Conservation (phyloP, 345 rosid genomes). For the Syzygium aqueum region DNA sequence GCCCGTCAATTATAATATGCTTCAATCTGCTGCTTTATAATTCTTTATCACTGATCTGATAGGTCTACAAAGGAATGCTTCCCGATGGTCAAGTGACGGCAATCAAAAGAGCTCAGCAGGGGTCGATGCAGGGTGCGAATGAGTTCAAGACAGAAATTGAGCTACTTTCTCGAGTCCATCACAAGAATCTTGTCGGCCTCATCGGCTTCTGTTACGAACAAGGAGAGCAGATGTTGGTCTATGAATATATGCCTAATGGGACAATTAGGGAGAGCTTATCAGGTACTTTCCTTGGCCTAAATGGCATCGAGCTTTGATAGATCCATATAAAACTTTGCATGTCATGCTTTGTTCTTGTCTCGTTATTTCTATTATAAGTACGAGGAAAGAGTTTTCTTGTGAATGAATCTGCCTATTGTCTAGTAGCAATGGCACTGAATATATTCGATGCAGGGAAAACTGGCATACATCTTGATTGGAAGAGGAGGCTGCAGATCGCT, state of each 20-base stretch:
- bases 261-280: constrained; percentile 71
- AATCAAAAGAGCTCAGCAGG: constrained; percentile 93
- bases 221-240: constrained; percentile 91
- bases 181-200: constrained; percentile 86
- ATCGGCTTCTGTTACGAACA: constrained; percentile 90
- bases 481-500: constrained; percentile 69
- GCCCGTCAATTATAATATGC: neutral
- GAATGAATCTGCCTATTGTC: neutral
- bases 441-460: constrained; percentile 40
- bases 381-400: neutral
- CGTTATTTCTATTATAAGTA: neutral
- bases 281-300: constrained; percentile 19
- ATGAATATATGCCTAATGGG: constrained; percentile 87
- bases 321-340: neutral
- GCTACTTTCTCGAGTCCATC: constrained; percentile 93
- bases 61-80: constrained; percentile 86
- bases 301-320: neutral
- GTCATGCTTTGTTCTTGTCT: neutral
- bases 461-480: constrained; percentile 68
- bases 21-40: neutral
- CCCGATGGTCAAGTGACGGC: constrained; percentile 73
- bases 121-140: constrained; percentile 86
- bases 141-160: constrained; percentile 98
- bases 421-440: neutral
- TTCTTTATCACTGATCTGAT: neutral